Evolutionary conservation across 176 grass and related monocot species (phyloP).

Genomic region (Raddia distichophylla): DNA sequence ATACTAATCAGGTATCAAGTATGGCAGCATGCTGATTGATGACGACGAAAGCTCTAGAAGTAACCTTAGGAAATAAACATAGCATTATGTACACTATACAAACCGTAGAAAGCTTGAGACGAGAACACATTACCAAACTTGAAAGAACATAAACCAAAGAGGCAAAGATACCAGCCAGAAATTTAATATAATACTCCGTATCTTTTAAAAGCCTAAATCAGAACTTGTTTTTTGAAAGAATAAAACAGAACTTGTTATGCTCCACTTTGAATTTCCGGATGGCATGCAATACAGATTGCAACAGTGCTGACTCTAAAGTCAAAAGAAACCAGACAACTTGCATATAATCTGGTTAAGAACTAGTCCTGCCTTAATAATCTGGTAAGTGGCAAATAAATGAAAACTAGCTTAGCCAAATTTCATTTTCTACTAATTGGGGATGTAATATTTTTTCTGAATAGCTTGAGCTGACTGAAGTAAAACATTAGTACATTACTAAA

Average conservation of each 20-base stretch:
- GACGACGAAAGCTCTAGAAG: background rate
- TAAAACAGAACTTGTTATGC: constrained; percentile 5
- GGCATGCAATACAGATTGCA: background rate
- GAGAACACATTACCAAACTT: background rate
- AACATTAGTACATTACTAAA: constrained; percentile 1
- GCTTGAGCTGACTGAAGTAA: background rate
- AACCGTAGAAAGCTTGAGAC: background rate
- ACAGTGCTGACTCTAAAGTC: background rate
- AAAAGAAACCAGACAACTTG: constrained; percentile 6
- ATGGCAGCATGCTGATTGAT: background rate
- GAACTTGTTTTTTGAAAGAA: background rate
- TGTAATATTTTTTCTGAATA: constrained; percentile 21
- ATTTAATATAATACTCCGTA: no score
- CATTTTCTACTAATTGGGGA: background rate
- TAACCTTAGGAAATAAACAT: background rate
- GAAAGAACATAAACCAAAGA: constrained; percentile 11
- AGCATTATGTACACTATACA: constrained; percentile 8
- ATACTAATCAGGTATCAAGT: background rate
- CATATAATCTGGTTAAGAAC: background rate
- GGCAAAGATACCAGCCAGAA: background rate
- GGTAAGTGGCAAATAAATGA: background rate
- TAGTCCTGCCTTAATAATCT: background rate
- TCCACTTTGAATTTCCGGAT: background rate
- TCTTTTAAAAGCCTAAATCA: background rate
- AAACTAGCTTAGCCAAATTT: constrained; percentile 12